These are phyloP conservation scores for Sonneratia alba DNA, from an alignment of 345 rosid genomes.

Conservation along the genomic window DNA sequence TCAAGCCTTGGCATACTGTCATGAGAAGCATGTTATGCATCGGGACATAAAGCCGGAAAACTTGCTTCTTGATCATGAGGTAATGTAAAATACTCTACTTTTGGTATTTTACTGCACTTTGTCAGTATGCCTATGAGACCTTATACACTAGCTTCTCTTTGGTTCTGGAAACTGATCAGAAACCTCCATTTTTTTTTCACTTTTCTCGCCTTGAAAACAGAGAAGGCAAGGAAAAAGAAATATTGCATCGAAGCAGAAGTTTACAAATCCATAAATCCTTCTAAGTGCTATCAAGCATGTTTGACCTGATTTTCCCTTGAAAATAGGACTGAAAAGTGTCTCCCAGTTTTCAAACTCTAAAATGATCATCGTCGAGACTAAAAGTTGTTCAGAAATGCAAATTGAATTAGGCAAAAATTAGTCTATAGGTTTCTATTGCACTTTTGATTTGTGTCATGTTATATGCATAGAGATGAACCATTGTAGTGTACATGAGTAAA, in stretches of 20 bases:
- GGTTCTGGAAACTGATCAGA: neutral
- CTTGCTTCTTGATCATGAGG: conserved; percentile 93
- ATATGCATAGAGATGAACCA: neutral
- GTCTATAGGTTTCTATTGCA: neutral
- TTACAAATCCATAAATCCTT: neutral
- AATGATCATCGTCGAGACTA: neutral
- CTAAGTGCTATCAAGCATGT: neutral
- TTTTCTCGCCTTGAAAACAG: neutral
- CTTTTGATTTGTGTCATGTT: neutral
- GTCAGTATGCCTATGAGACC: neutral
- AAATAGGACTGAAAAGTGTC: neutral
- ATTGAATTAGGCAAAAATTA: neutral
- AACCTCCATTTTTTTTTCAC: neutral
- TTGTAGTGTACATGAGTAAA: neutral
- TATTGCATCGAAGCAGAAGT: neutral
- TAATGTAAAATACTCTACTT: conserved; percentile 12
- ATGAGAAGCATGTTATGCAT: conserved; percentile 84
- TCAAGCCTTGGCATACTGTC: conserved; percentile 82
- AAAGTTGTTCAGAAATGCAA: neutral
- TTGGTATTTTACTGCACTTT: neutral
- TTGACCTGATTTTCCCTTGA: neutral
- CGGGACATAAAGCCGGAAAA: conserved; percentile 98
- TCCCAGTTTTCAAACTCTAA: neutral
- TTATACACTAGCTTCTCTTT: neutral
- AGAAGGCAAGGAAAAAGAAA: neutral